phyloP scores from a whole-genome alignment of 495 filamentous ascomycete species.

The Immersiella caudata region DNA sequence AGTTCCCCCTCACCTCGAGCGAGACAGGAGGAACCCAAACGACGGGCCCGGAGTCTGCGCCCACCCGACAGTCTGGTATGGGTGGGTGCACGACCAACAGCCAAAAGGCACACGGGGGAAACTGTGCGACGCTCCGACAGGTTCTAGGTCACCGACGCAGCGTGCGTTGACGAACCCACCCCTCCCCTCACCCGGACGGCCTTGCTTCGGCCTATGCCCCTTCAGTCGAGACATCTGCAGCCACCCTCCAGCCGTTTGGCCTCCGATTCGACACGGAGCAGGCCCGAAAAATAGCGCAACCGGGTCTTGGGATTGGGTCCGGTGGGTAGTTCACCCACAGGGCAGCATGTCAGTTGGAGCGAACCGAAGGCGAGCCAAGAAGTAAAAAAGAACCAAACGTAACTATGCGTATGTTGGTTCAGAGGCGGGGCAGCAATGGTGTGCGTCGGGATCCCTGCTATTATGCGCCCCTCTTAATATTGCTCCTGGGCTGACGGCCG shows the following conservation, averaged over 20 bases:
- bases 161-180: neutral
- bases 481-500: neutral
- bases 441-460: neutral
- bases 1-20: neutral
- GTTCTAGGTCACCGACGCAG: neutral
- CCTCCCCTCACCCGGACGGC: too few relatives aligned
- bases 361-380: neutral
- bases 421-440: neutral
- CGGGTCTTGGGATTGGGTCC: neutral
- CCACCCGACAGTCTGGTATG: constrained; percentile 10
- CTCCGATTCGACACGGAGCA: neutral
- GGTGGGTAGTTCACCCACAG: neutral
- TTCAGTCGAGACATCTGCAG: neutral
- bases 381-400: neutral
- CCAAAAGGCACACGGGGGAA: neutral
- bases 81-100: constrained; percentile 3
- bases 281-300: neutral
- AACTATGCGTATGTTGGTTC: neutral
- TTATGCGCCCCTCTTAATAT: neutral
- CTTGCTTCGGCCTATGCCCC: neutral
- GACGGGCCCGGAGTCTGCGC: neutral
- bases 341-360: neutral
- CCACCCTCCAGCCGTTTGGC: neutral
- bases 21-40: neutral
- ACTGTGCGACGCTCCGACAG: neutral